phyloP scores from a whole-genome alignment of 1,284 basidiomycete species.

The Tausonia pullulans region DNA sequence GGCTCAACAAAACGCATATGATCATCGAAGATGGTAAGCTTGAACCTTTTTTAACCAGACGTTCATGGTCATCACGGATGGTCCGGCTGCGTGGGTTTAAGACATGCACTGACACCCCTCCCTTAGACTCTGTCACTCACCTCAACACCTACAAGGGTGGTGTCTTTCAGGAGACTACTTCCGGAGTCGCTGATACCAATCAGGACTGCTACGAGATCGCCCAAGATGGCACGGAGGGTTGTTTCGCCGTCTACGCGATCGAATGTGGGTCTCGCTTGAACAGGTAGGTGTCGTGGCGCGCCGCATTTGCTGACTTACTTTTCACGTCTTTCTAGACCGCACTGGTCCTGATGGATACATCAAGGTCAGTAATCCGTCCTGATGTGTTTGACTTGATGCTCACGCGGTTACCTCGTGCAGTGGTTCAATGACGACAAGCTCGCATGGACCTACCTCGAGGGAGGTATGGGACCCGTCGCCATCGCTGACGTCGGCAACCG shows the following conservation, averaged over 20 bases:
- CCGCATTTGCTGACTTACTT: too few species aligned
- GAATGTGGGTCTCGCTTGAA: conserved; percentile 26
- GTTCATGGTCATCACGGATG: too few species aligned
- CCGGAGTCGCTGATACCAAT: conserved; percentile 42
- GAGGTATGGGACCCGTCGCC: conserved; percentile 49
- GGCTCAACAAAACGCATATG: conserved; percentile 17
- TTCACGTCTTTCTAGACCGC: conserved; percentile 31
- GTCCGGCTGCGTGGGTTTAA: too few species aligned
- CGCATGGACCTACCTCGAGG: conserved; percentile 50
- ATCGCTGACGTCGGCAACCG: conserved; percentile 57
- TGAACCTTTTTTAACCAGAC: not conserved
- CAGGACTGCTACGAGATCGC: conserved; percentile 34
- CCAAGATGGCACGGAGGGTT: conserved; percentile 30
- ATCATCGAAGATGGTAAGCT: conserved; percentile 36
- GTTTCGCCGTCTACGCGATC: conserved; percentile 40
- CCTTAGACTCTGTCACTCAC: conserved; percentile 22
- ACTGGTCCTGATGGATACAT: conserved; percentile 55
- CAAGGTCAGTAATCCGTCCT: not conserved
- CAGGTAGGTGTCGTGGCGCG: too few species aligned
- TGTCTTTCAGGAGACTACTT: conserved; percentile 46
- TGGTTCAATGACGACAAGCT: conserved; percentile 37
- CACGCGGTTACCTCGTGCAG: conserved; percentile 15
- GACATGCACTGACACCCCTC: too few species aligned
- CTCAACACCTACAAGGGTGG: conserved; percentile 44
- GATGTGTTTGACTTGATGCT: too few species aligned